Evolutionary conservation across 805 yeast species (phyloP).

Genomic region (Ogataea zsoltii): DNA sequence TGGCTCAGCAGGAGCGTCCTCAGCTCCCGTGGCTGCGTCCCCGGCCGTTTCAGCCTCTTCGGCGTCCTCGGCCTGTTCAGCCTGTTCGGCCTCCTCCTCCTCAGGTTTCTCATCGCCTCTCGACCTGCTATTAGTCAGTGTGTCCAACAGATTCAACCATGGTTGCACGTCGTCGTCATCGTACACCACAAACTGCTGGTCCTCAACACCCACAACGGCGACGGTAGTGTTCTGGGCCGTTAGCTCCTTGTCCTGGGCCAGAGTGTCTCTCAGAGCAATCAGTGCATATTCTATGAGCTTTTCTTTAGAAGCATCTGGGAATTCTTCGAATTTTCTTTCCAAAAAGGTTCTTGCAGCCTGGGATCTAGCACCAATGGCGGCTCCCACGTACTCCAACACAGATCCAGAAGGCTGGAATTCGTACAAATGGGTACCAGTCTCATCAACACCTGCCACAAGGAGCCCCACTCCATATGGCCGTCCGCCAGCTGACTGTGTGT

Average conservation of each 20-base stretch:
- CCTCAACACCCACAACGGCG: slow-evolving; percentile 86
- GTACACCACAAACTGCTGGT: slow-evolving; percentile 63
- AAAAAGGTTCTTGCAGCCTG: slow-evolving; percentile 97
- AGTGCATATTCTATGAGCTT: slow-evolving; percentile 83
- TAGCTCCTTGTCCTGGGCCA: slow-evolving; percentile 92
- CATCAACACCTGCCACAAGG: slow-evolving; percentile 86
- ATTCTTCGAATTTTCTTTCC: slow-evolving; percentile 78
- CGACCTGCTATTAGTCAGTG: slow-evolving; percentile 58
- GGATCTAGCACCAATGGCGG: slow-evolving; percentile 97
- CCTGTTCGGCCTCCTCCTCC: slow-evolving; percentile 31
- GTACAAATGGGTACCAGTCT: slow-evolving; percentile 87
- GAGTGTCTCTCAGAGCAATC: slow-evolving; percentile 88
- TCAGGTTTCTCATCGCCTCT: slow-evolving; percentile 38
- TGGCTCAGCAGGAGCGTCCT: slow-evolving; percentile 1
- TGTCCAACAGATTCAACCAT: slow-evolving; percentile 77
- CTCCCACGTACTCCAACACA: slow-evolving; percentile 84
- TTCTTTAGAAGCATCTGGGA: slow-evolving; percentile 61
- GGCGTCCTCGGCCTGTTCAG: slow-evolving; percentile 26
- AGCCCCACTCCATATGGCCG: slow-evolving; percentile 99
- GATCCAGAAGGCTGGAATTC: slow-evolving; percentile 98
- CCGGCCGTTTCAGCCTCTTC: slow-evolving; percentile 9
- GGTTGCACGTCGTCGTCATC: slow-evolving; percentile 87
- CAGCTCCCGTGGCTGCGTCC: slow-evolving; percentile 13
- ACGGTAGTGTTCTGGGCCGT: slow-evolving; percentile 82
- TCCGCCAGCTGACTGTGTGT: slow-evolving; percentile 93